These are phyloP conservation scores for Aschersonia sp. DNA, from an alignment of 2,329 filamentous ascomycete genomes.

Conservation along the genomic window DNA sequence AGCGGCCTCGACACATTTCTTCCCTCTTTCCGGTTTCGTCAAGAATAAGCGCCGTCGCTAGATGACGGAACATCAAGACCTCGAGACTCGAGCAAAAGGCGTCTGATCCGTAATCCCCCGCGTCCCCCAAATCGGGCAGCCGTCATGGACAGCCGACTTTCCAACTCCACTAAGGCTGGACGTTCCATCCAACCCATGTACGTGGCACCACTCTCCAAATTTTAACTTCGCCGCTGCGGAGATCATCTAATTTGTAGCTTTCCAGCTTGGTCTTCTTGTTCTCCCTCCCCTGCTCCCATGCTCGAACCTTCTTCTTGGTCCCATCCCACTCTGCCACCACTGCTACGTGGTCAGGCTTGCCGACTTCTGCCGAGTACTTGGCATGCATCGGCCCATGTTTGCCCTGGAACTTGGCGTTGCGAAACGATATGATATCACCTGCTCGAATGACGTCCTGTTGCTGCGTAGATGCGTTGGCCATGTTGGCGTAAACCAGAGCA, in stretches of 20 bases:
- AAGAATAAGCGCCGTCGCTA: too few relatives aligned
- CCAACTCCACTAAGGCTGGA: slow-evolving; percentile 33
- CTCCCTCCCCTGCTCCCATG: slow-evolving; percentile 90
- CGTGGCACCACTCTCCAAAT: slow-evolving; percentile 93
- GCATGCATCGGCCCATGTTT: slow-evolving; percentile 92
- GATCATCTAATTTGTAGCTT: slow-evolving; percentile 84
- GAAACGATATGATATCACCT: slow-evolving; percentile 84
- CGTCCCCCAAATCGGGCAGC: neutral
- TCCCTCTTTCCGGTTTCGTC: too few relatives aligned
- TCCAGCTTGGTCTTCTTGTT: slow-evolving; percentile 87
- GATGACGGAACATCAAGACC: too few relatives aligned
- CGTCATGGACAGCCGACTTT: slow-evolving; percentile 2
- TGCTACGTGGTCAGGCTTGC: slow-evolving; percentile 77
- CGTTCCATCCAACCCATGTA: slow-evolving; percentile 84
- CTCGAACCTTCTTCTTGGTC: slow-evolving; percentile 92
- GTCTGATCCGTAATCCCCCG: too few relatives aligned
- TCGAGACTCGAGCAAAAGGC: too few relatives aligned
- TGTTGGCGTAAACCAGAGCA: slow-evolving; percentile 83
- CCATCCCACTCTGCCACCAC: slow-evolving; percentile 96
- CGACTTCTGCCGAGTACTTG: slow-evolving; percentile 81
- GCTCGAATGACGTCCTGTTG: slow-evolving; percentile 87
- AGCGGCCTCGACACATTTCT: neutral
- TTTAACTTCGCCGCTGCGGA: slow-evolving; percentile 88
- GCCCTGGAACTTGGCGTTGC: slow-evolving; percentile 88
- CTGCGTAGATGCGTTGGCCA: slow-evolving; percentile 83